Evolutionary conservation across 2,329 filamentous ascomycete species (phyloP).

Genomic region (Verticillium alfalfae): DNA sequence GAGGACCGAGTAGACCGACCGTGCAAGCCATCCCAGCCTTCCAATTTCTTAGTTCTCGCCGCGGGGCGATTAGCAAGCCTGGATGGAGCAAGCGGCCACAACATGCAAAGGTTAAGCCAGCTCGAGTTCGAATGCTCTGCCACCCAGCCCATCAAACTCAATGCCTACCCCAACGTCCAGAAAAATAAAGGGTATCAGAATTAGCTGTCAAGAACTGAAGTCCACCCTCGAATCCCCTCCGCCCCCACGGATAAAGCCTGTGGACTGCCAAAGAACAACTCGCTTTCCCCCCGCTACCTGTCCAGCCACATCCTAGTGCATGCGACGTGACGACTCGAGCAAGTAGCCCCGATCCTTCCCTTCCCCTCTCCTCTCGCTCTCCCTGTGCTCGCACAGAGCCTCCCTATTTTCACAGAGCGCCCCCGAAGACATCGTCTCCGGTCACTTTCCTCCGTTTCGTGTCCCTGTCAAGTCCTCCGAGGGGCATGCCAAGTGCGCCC

Average conservation of each 20-base stretch:
- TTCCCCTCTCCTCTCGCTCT: not conserved
- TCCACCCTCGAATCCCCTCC: not conserved
- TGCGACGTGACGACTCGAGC: too few species aligned
- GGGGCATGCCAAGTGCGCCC: constrained; percentile 1
- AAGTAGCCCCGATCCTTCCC: not conserved
- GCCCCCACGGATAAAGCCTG: not conserved
- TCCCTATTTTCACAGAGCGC: constrained; percentile 22
- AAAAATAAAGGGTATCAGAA: not conserved
- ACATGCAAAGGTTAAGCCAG: not conserved
- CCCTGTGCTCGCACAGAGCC: not conserved
- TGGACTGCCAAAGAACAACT: not conserved
- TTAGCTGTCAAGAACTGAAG: not conserved
- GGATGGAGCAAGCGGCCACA: not conserved
- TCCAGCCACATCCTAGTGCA: not conserved
- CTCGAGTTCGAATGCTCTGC: not conserved
- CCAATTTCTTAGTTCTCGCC: not conserved
- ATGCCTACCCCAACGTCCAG: not conserved
- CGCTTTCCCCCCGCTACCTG: not conserved
- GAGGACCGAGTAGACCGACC: not conserved
- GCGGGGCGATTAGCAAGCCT: not conserved
- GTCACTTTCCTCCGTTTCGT: constrained; percentile 40
- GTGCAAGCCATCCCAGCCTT: not conserved
- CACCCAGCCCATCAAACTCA: not conserved
- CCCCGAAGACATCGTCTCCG: constrained; percentile 43
- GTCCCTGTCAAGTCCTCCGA: constrained; percentile 23